Conservation (phyloP, 139 green algal species). For the Chlamydomonas schloesseri region DNA sequence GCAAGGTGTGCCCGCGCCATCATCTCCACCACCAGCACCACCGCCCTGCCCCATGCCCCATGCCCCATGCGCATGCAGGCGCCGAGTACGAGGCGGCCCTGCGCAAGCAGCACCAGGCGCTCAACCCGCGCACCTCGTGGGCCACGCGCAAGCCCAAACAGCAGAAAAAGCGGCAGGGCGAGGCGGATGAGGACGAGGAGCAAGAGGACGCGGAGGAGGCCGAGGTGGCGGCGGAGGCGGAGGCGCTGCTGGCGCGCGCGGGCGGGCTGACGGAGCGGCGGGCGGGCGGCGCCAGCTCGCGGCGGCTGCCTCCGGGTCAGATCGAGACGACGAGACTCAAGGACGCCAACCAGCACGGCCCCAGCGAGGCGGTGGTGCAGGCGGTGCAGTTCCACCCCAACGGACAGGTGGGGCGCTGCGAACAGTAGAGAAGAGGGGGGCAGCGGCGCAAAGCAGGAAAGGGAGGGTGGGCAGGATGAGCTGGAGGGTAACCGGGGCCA, state of each 20-base stretch:
- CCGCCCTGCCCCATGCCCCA: too few species aligned
- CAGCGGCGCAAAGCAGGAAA: neutral
- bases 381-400: slow-evolving; percentile 87
- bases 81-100: slow-evolving; percentile 80
- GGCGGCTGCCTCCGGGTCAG: slow-evolving; percentile 32
- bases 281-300: neutral
- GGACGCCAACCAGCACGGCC: slow-evolving; percentile 82
- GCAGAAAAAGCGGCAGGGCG: neutral
- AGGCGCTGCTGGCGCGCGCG: slow-evolving; percentile 42
- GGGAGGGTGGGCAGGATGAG: too few species aligned
- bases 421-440: neutral
- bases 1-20: too few species aligned
- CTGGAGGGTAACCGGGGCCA: too few species aligned
- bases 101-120: slow-evolving; percentile 74
- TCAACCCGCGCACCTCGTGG: slow-evolving; percentile 82
- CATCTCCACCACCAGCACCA: too few species aligned
- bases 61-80: too few species aligned
- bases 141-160: slow-evolving; percentile 31
- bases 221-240: slow-evolving; percentile 11
- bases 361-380: slow-evolving; percentile 74
- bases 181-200: neutral
- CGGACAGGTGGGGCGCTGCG: slow-evolving; percentile 32
- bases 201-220: neutral
- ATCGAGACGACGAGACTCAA: slow-evolving; percentile 81
- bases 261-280: slow-evolving; percentile 54